These are phyloP conservation scores for Rubus idaeus DNA, from an alignment of 306 rosid genomes.

Conservation along the genomic window DNA sequence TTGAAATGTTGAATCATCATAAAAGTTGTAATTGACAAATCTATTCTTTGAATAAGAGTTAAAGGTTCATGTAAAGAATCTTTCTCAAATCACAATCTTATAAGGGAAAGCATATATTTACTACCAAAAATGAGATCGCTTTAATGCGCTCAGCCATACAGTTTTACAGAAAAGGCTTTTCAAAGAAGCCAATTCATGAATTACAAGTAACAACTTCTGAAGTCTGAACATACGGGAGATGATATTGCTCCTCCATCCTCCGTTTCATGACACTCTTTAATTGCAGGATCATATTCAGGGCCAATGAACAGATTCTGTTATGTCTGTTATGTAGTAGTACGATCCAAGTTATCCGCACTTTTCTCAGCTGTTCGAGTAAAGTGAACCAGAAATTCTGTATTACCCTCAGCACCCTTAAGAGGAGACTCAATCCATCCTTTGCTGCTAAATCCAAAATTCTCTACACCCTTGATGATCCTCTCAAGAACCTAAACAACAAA, in stretches of 20 bases:
- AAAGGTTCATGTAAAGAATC: not conserved
- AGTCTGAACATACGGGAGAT: not conserved
- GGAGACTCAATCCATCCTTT: conserved; percentile 92
- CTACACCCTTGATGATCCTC: conserved; percentile 77
- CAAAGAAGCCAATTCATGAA: not conserved
- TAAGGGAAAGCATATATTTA: not conserved
- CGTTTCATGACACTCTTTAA: not conserved
- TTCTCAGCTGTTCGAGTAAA: conserved; percentile 41
- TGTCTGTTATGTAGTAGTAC: not conserved
- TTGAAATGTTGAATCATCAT: conserved; percentile 39
- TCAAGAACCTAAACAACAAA: conserved; percentile 63
- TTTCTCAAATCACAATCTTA: not conserved
- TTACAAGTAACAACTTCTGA: not conserved
- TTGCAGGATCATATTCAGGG: not conserved
- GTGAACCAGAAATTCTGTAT: conserved; percentile 82
- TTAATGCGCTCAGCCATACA: not conserved
- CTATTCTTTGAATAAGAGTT: not conserved
- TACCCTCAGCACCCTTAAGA: conserved; percentile 91
- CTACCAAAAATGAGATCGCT: not conserved
- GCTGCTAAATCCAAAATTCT: conserved; percentile 70
- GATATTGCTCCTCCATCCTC: not conserved
- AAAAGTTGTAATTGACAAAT: not conserved
- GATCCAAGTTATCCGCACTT: not conserved
- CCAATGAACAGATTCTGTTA: not conserved
- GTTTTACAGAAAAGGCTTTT: not conserved